Evolutionary conservation across 306 rosid genomes (phyloP), one percentile per base, ranked within the genome.

Genomic region (Lathyrus sativus): DNA sequence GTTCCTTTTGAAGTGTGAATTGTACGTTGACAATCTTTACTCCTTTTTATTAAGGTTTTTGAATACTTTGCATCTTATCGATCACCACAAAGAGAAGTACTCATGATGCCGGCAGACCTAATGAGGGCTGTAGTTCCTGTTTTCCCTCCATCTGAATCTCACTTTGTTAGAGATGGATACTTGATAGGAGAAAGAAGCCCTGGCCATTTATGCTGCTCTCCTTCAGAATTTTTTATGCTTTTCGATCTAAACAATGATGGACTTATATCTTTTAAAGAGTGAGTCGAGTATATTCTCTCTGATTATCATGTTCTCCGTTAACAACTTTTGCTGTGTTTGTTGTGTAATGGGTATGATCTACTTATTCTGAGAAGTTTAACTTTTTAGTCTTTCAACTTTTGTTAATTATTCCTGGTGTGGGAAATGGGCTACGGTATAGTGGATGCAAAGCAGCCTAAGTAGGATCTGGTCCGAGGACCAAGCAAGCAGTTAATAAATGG

Each of bases 51-150:
- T 44, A 64, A 93, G 99, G 96, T 93, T 55, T 93, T 88, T 78
- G 96, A 85, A 83, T 93, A 93, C 83, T 93, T 93, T 72, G 96
- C 99, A 46, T 86, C 99, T 33, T 58, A 39, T 73, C 83, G 77
- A 56, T 72, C 88, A 1, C 73, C 87, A 13, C 86, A 86, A 53
- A 91, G 97, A 68, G 96, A 93, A 64, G 46, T 85, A 67, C 84
- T 86, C 75, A 88, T 93, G 97, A 70, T 37, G 74, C 96, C 96
- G 1, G 87, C 76, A 24, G 99, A 93, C 72, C 85, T 90, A 42
- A 93, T 93, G 99, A 83, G 99, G 28, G 99, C 99, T 59, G 82
- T 93, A 37, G 84, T 93, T 78, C 97, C 99, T 41, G 97, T 93
- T 71, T 93, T 93, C 74, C 99, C 97, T 57, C 99, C 97, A 55